A percentile compares a stretch with the other conserved stretches of the same genome.
Evolutionary conservation across 176 grass and related monocot genomes (phyloP).

Genomic region (Melocanna baccifera): DNA sequence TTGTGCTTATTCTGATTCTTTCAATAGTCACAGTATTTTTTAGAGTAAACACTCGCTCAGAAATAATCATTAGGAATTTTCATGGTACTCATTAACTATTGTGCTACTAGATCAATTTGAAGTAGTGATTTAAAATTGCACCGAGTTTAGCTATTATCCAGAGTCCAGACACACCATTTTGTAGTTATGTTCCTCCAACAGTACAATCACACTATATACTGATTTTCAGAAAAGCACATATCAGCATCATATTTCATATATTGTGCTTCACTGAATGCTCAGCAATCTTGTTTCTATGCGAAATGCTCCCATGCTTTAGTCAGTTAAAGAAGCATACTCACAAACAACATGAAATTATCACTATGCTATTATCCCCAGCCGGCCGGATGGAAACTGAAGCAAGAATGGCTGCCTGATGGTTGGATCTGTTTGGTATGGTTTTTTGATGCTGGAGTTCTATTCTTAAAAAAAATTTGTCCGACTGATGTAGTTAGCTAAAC

Average conservation of each 20-base stretch:
- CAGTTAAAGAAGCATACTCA: not conserved
- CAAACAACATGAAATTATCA: conserved; percentile 8
- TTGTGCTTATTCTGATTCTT: conserved; percentile 11
- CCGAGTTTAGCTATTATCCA: not conserved
- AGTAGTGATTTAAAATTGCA: not conserved
- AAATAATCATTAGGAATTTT: not conserved
- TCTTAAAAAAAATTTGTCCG: not conserved
- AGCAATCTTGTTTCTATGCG: not conserved
- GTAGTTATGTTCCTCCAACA: not conserved
- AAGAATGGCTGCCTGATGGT: conserved; percentile 83
- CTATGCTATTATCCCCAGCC: conserved; percentile 40
- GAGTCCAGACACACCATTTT: conserved; percentile 11
- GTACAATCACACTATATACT: not conserved
- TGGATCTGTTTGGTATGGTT: conserved; percentile 86
- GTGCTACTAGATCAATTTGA: not conserved
- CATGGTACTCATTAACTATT: not conserved
- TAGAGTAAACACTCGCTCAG: not conserved
- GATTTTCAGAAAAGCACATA: not conserved
- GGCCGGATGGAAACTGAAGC: conserved; percentile 89
- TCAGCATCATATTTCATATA: not conserved
- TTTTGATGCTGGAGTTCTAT: conserved; percentile 8
- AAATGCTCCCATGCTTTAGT: not conserved
- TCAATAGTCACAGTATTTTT: not conserved
- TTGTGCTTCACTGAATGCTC: not conserved
- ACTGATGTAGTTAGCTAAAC: not conserved